A percentile compares a stretch with the other conserved stretches of the same genome.
These are phyloP conservation scores for Acidomyces sp. DNA, from an alignment of 495 filamentous ascomycete species.

Conservation along the genomic window DNA sequence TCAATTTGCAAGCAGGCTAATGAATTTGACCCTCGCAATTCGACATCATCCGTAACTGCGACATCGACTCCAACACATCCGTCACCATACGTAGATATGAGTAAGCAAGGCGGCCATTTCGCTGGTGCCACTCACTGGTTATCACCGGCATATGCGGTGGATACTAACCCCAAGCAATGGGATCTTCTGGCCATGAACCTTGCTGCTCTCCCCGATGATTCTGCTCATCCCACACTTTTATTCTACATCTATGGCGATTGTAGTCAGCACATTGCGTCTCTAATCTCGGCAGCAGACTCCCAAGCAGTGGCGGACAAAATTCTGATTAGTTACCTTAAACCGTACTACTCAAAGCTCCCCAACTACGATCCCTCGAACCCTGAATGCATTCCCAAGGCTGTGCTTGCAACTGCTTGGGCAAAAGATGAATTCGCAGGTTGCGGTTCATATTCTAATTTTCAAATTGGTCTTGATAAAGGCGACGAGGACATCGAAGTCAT, in stretches of 20 bases:
- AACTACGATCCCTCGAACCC: constrained; percentile 41
- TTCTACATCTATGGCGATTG: constrained; percentile 77
- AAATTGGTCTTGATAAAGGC: constrained; percentile 57
- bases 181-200: constrained; percentile 72
- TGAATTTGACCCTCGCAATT: constrained; percentile 5
- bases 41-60: constrained; percentile 24
- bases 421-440: constrained; percentile 71
- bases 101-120: constrained; percentile 30
- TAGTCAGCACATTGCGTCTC: constrained; percentile 38
- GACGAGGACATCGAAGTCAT: constrained; percentile 62
- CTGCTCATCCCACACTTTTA: constrained; percentile 71
- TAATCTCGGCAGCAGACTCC: constrained; percentile 31
- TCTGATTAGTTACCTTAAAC: constrained; percentile 49
- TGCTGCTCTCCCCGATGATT: constrained; percentile 44
- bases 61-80: constrained; percentile 26
- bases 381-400: constrained; percentile 48
- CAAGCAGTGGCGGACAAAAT: constrained; percentile 34
- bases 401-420: constrained; percentile 67
- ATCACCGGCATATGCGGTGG: constrained; percentile 46
- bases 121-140: constrained; percentile 56
- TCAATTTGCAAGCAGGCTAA: not conserved
- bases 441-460: constrained; percentile 88
- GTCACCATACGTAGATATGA: constrained; percentile 4
- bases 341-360: constrained; percentile 64
- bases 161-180: constrained; percentile 54